Conservation (phyloP, 2,329 filamentous ascomycete species). For the Colletotrichum tamarilloi region DNA sequence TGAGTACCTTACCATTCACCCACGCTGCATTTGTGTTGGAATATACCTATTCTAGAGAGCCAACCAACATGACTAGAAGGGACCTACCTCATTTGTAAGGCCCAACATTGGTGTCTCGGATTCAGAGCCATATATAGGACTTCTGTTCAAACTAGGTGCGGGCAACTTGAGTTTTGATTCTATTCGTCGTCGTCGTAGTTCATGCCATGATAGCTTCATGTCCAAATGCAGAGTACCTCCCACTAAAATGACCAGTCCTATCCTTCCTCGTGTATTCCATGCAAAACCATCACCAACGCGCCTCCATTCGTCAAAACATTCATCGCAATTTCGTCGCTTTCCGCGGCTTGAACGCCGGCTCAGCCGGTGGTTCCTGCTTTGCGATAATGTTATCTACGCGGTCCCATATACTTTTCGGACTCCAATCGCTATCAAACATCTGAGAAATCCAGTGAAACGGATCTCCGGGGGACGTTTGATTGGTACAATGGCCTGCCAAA, state of each 20-base stretch:
- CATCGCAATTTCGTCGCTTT: neutral
- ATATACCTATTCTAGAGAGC: neutral
- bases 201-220: neutral
- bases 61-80: neutral
- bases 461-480: neutral
- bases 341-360: neutral
- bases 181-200: neutral
- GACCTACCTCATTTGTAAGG: neutral
- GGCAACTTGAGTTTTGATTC: neutral
- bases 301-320: neutral
- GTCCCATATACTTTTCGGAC: neutral
- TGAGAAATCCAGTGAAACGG: conserved; percentile 56
- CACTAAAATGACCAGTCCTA: neutral
- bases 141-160: neutral
- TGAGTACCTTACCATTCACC: neutral
- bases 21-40: neutral
- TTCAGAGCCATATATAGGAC: neutral
- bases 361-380: neutral
- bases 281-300: too few species aligned
- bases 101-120: neutral
- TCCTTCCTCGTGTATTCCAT: neutral
- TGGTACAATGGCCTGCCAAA: neutral
- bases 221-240: neutral
- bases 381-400: neutral
- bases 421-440: conserved; percentile 57